Base-by-base conservation (phyloP, 176 grass and related monocot genomes). In the Panicum miliaceum region DNA sequence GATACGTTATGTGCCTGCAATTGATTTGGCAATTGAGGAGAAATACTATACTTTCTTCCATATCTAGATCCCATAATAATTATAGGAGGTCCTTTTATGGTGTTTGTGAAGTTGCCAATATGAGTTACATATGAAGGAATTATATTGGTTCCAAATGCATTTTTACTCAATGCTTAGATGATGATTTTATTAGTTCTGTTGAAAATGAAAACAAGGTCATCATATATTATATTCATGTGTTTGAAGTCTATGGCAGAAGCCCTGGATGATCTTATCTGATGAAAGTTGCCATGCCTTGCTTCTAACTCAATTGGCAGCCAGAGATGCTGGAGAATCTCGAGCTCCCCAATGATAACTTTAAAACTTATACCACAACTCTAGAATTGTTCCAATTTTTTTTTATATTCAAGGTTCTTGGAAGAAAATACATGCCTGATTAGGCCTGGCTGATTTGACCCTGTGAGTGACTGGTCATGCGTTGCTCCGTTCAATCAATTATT, bases 401-500 rank as follows among this genome's bases (percentile, higher is more conserved):
- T 54, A 22, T 36, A 54, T 38, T 47, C 12, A 18, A 46, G 53
- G 18, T 85, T 7, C 25, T 10, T 64, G 67, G 57, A 61, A 80
- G 54, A 80, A 79, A 69, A 23, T 12, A 32, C 53, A 27, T 63
- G 18, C 69, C 69, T 51, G 43, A 12, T 40, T 27, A 64, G 41
- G 70, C 22, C 20, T 40, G n/a, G 54, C 18, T 64, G 56, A 76
- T 66, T 66, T 58, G 73, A 68, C 19, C 19, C 18, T 45, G 61
- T 18, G 9, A 38, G 65, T 85, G 66, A 51, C 53, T 60, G 32
- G 40, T 59, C 64, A 78, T 69, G 64, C 75, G 9, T n/a, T 53
- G 47, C n/a, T 80, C 43, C 63, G 22, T 74, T 73, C 35, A 7
- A 47, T 86, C 45, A 45, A 43, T 75, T 66, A 53, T 36, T 66